Evolutionary conservation across 2,329 filamentous ascomycete genomes (phyloP).

Genomic region (Fonsecaea erecta): DNA sequence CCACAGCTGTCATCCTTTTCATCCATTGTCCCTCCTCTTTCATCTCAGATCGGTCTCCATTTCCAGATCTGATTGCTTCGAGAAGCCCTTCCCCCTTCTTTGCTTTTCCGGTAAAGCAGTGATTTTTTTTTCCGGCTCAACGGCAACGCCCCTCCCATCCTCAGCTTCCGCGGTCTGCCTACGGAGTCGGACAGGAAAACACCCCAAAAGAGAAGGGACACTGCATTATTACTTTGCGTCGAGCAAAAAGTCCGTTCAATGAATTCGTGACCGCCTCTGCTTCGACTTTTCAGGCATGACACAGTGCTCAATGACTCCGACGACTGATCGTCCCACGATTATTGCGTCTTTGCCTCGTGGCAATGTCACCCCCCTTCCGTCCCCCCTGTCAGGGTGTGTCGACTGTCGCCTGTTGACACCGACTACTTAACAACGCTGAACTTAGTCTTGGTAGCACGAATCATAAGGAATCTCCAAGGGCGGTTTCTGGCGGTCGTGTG

Average conservation of each 20-base stretch:
- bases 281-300: background rate
- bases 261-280: background rate
- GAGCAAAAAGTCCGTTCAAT: background rate
- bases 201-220: background rate
- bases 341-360: constrained; percentile 17
- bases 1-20: constrained; percentile 4
- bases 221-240: background rate
- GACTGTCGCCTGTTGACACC: constrained; percentile 14
- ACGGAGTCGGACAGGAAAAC: background rate
- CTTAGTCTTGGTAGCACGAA: background rate
- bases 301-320: background rate
- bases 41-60: constrained; percentile 14
- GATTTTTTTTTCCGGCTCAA: constrained; percentile 28
- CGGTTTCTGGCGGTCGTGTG: background rate
- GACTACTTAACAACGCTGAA: constrained; percentile 1
- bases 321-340: background rate
- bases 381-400: constrained; percentile 5
- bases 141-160: constrained; percentile 17
- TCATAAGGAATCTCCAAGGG: background rate
- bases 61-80: constrained; percentile 20
- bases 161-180: background rate
- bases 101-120: constrained; percentile 14
- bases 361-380: background rate
- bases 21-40: constrained; percentile 4
- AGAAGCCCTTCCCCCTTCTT: constrained; percentile 20